These are phyloP conservation scores for Plectranthus barbatus DNA, from an alignment of 257 asterid genomes.

Conservation along the genomic window DNA sequence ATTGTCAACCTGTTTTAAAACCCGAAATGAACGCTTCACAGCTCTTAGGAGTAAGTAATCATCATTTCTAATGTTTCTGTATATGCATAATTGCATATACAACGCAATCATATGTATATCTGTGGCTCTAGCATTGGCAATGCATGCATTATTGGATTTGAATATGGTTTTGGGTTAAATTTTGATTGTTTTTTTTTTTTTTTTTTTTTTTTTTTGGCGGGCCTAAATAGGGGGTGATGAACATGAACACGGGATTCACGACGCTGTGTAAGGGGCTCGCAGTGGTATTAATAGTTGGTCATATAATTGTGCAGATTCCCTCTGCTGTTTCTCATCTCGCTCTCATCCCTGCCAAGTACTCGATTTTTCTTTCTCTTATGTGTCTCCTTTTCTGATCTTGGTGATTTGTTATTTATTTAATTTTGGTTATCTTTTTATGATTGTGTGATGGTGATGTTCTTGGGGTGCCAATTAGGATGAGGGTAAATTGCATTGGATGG, in stretches of 20 bases:
- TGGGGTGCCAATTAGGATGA: not conserved
- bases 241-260: slow-evolving; percentile 53
- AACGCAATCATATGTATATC: not conserved
- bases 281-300: slow-evolving; percentile 75
- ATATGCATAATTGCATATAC: not conserved
- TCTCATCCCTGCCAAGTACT: slow-evolving; percentile 92
- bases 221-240: slow-evolving; percentile 32
- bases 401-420: not conserved
- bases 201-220: not conserved
- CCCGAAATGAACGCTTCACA: slow-evolving; percentile 40
- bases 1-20: not conserved
- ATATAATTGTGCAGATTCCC: slow-evolving; percentile 59
- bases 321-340: slow-evolving; percentile 81
- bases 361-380: not conserved
- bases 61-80: not conserved
- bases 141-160: slow-evolving; percentile 25
- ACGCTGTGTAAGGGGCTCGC: slow-evolving; percentile 83
- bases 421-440: not conserved
- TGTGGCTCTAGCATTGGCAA: not conserved
- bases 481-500: not conserved
- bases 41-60: slow-evolving; percentile 35
- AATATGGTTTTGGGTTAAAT: not conserved
- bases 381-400: not conserved
- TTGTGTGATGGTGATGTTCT: not conserved
- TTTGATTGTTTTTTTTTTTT: not conserved